These are phyloP conservation scores for Penicillium sp. DNA, from an alignment of 2,329 filamentous ascomycete genomes.

Conservation along the genomic window DNA sequence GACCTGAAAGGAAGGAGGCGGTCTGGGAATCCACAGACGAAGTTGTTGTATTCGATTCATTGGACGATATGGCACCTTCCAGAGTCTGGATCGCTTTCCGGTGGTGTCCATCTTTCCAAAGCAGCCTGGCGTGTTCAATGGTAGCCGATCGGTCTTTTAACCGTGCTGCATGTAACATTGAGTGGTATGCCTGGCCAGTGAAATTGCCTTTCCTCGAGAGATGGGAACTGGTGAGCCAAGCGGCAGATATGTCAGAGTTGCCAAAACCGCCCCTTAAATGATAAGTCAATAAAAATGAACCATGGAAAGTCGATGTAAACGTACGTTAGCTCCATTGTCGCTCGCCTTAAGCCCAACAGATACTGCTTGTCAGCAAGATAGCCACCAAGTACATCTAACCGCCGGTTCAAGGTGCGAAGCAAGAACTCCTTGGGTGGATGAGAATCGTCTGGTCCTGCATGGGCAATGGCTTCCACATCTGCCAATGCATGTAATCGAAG, in stretches of 20 bases:
- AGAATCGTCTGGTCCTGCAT: slow-evolving; percentile 42
- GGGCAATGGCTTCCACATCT: slow-evolving; percentile 79
- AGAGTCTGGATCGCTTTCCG: slow-evolving; percentile 93
- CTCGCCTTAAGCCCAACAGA: slow-evolving; percentile 80
- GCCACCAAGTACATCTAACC: slow-evolving; percentile 86
- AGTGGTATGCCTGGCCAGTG: slow-evolving; percentile 87
- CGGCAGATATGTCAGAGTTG: slow-evolving; percentile 73
- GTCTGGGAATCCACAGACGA: slow-evolving; percentile 39
- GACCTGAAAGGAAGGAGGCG: slow-evolving; percentile 44
- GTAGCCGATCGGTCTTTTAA: slow-evolving; percentile 84
- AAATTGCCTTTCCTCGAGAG: slow-evolving; percentile 84
- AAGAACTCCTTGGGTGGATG: slow-evolving; percentile 30
- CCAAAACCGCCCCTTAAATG: slow-evolving; percentile 57
- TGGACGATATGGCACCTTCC: slow-evolving; percentile 79
- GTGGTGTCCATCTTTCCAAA: slow-evolving; percentile 93
- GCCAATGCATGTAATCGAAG: slow-evolving; percentile 84
- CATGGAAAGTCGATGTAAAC: background rate
- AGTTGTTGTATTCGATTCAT: slow-evolving; percentile 66
- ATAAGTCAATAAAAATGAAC: slow-evolving; percentile 33
- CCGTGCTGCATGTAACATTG: slow-evolving; percentile 83
- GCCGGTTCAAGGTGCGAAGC: slow-evolving; percentile 66
- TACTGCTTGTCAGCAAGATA: slow-evolving; percentile 95
- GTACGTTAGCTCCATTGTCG: slow-evolving; percentile 76
- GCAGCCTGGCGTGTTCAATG: slow-evolving; percentile 88
- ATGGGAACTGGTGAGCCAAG: slow-evolving; percentile 84